Evolutionary conservation across 768 basidiomycete genomes (phyloP).

Genomic region (Trametes coccinea): DNA sequence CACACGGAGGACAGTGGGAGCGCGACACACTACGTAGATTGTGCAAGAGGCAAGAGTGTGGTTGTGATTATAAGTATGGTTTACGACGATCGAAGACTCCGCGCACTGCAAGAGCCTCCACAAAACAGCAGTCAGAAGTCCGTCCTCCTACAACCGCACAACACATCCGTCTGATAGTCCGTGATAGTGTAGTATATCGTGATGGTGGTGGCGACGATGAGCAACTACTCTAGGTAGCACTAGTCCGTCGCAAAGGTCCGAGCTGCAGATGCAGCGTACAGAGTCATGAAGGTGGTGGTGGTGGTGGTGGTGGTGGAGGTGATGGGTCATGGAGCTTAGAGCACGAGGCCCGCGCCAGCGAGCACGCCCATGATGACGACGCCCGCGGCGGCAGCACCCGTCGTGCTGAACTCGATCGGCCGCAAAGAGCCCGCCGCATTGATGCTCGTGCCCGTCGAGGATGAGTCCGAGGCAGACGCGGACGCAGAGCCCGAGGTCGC

Average conservation of each 20-base stretch:
- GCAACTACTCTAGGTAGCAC: not conserved
- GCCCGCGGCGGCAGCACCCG: constrained; percentile 7
- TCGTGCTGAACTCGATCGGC: constrained; percentile 1
- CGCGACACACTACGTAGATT: too few relatives aligned
- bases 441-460: constrained; percentile 2
- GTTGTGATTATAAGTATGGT: too few relatives aligned
- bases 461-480: not conserved
- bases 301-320: too few relatives aligned
- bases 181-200: not conserved
- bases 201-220: not conserved
- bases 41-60: too few relatives aligned
- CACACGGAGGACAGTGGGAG: too few relatives aligned
- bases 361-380: constrained; percentile 5
- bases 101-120: constrained; percentile 8
- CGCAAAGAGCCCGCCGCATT: constrained; percentile 1
- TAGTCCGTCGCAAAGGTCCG: not conserved
- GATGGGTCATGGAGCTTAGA: not conserved
- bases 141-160: not conserved
- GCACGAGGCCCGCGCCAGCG: constrained; percentile 8
- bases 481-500: not conserved
- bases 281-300: not conserved
- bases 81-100: not conserved
- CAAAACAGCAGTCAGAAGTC: not conserved
- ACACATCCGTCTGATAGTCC: not conserved
- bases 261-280: not conserved